These are phyloP conservation scores for Spergularia bocconei DNA, from an alignment of 148 eudicot species.

Conservation along the genomic window DNA sequence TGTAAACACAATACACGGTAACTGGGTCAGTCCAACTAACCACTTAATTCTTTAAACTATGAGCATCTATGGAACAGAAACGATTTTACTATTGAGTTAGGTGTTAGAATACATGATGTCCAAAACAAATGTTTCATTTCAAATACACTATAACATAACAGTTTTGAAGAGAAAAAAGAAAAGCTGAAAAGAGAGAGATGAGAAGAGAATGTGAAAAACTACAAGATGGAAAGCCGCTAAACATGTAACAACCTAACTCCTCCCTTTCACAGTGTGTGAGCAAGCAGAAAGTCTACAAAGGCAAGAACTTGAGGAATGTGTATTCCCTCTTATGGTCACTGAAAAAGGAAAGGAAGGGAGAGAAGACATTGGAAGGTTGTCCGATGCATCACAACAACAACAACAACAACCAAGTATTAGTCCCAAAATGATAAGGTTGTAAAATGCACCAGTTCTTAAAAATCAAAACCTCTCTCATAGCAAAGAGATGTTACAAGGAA, in stretches of 20 bases:
- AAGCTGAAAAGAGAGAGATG: neutral
- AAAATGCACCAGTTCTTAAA: neutral
- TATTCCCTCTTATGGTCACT: neutral
- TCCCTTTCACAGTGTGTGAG: neutral
- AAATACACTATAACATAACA: neutral
- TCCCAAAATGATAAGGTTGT: no score
- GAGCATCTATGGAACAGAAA: neutral
- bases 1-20: slow-evolving; percentile 34
- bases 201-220: neutral
- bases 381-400: no score
- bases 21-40: slow-evolving; percentile 21
- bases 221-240: neutral
- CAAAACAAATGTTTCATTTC: neutral
- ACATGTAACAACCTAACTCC: no score
- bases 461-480: neutral
- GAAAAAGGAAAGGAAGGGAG: neutral
- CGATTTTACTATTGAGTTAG: neutral
- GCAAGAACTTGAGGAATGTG: neutral
- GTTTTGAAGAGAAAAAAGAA: neutral
- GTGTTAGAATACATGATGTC: neutral
- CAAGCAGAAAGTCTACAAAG: neutral
- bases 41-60: neutral
- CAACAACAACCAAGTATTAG: no score
- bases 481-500: neutral
- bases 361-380: neutral